Base-by-base conservation (phyloP, 2,329 filamentous ascomycete species). In the Coniochaeta hoffmannii region DNA sequence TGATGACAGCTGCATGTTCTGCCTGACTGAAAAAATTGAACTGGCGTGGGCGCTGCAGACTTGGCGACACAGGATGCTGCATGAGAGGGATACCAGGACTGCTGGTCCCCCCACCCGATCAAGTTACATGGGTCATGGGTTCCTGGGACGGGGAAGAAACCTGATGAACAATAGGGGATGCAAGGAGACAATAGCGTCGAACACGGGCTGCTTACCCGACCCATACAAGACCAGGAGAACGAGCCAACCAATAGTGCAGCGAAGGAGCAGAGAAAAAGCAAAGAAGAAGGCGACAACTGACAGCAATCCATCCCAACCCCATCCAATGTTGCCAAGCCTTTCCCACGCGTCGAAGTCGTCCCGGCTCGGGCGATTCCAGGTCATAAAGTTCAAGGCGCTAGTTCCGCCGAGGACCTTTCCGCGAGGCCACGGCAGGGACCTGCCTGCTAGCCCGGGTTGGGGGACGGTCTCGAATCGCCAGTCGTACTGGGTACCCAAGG, bases 341-440 rank as follows among this genome's bases (percentile, higher is more conserved):
- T 75, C 76, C 82, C 82, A 86, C 0, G 73, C 74, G 65, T 86
- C 76, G 49, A 80, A 78, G 46, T 82, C 79, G 34, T 71, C 70
- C 34, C 63, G 68, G 51, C 69, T 72, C 7, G 73, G 77, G 31
- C 76, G 72, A 54, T 73, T 74, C 71, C 73, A 75, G 50, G 81
- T 77, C 77, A 83, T 79, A 59, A 78, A 80, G 59, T 85, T 85
- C 50, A 86, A 73, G 0, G 79, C 79, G 15, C 76, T 80, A 7
- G 83, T 83, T 7, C 86, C 86, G 17, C 86, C 86, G 0, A 89
- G 73, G 0, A 81, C 77, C 56, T 69, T 76, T 7, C 76, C 76
- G 14, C 74, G 64, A 0, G 72, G 69, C 69, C 71, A 76, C 10
- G 69, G 61, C 22, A 78, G 61, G 28, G 53, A 65, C 49, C 77